Evolutionary conservation across 305 asterid species (phyloP).

Genomic region (Fraxinus nigra): DNA sequence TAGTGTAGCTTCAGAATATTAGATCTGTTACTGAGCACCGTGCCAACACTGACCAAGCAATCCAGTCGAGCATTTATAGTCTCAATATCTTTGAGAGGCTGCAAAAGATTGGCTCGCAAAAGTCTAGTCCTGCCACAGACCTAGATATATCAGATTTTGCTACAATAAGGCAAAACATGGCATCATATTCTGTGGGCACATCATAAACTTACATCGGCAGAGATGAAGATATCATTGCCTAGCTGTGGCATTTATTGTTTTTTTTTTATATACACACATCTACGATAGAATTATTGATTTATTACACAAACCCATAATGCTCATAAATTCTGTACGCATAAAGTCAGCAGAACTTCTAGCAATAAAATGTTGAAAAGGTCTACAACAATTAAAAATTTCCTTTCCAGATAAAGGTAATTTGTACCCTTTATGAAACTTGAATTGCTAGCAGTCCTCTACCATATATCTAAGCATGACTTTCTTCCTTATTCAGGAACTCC

Average conservation of each 20-base stretch:
- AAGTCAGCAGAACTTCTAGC: background rate
- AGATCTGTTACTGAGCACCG: slow-evolving; percentile 6
- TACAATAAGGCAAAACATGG: slow-evolving; percentile 18
- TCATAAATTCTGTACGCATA: background rate
- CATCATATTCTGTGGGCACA: slow-evolving; percentile 20
- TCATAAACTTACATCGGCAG: slow-evolving; percentile 16
- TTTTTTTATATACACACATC: slow-evolving; percentile 5
- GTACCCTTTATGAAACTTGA: slow-evolving; percentile 1
- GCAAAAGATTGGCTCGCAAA: slow-evolving; percentile 96
- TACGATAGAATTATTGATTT: background rate
- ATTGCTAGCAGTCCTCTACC: slow-evolving; percentile 9
- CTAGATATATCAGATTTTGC: slow-evolving; percentile 25
- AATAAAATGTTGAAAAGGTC: background rate
- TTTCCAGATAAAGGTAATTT: slow-evolving; percentile 8
- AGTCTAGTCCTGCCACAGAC: slow-evolving; percentile 76
- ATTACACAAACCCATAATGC: background rate
- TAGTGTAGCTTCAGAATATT: background rate
- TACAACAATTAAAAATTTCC: background rate
- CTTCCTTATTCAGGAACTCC: background rate
- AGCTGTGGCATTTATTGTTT: slow-evolving; percentile 3
- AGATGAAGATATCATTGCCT: slow-evolving; percentile 8
- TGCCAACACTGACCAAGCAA: slow-evolving; percentile 62
- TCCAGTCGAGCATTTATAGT: slow-evolving; percentile 92
- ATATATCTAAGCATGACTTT: background rate
- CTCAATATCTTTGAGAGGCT: slow-evolving; percentile 89